Base-by-base conservation (phyloP, 176 grass and related monocot species). In the Carex littledalei region DNA sequence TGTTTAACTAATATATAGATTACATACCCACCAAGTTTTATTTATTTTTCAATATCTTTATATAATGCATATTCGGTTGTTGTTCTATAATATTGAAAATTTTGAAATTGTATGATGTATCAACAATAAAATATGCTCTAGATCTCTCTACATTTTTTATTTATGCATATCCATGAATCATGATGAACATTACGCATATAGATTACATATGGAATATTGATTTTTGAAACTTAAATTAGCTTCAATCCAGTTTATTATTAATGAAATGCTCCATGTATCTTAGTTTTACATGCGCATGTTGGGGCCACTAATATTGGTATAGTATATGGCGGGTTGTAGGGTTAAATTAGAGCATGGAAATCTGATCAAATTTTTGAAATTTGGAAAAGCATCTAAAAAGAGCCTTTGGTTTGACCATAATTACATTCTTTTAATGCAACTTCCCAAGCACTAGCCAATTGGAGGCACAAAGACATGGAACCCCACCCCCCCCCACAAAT, bases 361-460 rank as follows among this genome's bases (percentile, higher is more conserved):
- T 65, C 21, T 49, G 12, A 17, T 45, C 58, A 21, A 52, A 53
- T 18, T 54, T 83, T 67, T 45, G 64, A 83, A 83, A 83, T 52
- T 83, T 66, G 50, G 0, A 5, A 83, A 83, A 83, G 61, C 57
- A 64, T 83, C n/a, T 50, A 63, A 43, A 64, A 82, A 83, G 61
- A 15, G 22, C 8, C 81, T 68, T 83, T 68, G 49, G 3, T 67
- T 54, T 50, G 39, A 39, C 13, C 22, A 83, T 68, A 83, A 83
- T 68, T 68, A 68, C 81, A 83, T 83, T 68, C 43, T 83, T 83
- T 83, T 83, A 68, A 83, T 67, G 61, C 20, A 43, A 53, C 41
- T 52, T 63, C 37, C 5, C 41, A 83, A 81, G 17, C 79, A 63
- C 43, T 16, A 64, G 22, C 34, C 39, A 22, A 65, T 66, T 64